Evolutionary conservation across 2,329 filamentous ascomycete genomes (phyloP), one percentile per base, ranked within the genome.

Genomic region (Colletotrichum scovillei): DNA sequence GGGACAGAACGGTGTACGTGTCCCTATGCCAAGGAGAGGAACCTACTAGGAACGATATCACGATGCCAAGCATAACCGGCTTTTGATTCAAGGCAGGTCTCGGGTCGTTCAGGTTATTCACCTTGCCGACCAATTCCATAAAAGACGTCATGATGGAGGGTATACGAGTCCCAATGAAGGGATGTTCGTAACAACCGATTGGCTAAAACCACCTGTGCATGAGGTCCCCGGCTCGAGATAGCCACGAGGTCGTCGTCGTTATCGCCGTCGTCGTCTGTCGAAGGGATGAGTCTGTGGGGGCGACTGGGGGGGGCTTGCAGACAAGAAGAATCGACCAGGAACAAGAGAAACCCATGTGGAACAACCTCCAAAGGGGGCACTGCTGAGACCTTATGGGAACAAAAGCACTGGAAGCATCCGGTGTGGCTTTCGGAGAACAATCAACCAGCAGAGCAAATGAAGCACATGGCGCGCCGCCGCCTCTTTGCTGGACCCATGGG

Each of bases 1-100:
- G 14, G n/a, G 19, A 2, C 16, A 16, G 22, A 3, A 3, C 11
- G 12, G 19, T 2, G 1, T 24, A 14, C 5, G 2, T 58, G 5
- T 42, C 38, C 1, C 38, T 1, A 14, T 42, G 16, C 8, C 35
- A 5, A 5, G 1, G 22, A 28, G 26, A 24, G 56, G 22, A 32
- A 52, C 67, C 49, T 46, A 76, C 57, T 26, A 76, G 30, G 2
- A 76, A 76, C 1, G 75, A 63, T 19, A 75, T 69, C 8, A 76
- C 66, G 12, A 77, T 16, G 28, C 69, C 72, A 53, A 76, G 68
- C 19, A 76, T 52, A 30, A 68, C 72, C 3, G 58, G 4, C 32
- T 19, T 62, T 8, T 69, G 46, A 19, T 77, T 76, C n/a, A 77
- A 16, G 2, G 59, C 16, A 14, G 75, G 76, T 26, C 6, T 46